Evolutionary conservation across 2,329 filamentous ascomycete species (phyloP), one percentile per base, ranked within the genome.

Genomic region (Stagonosporopsis cucurbitacearum): DNA sequence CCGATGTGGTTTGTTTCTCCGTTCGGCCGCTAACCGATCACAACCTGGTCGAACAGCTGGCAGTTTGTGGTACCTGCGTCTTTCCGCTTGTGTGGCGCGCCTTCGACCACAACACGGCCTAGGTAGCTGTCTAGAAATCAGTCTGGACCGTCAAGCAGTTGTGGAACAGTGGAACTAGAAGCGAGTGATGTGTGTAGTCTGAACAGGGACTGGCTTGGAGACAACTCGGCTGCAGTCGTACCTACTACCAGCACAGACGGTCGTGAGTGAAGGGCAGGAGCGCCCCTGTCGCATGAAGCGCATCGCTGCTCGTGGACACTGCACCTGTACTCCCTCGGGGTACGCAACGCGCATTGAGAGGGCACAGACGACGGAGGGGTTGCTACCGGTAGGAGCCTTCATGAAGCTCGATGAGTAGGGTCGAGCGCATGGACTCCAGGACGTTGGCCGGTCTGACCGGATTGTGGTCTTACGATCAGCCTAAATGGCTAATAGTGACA

Each of bases 1-100:
- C 54, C 58, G 57, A 54, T 62, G 64, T 50, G 55, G 47, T 57
- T 48, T 49, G 44, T 60, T 37, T 54, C 37, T 60, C 57, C 59
- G 56, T 65, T 57, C 54, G 58, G 51, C 62, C 52, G 62, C 63
- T 62, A 53, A 59, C 53, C 57, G 64, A 69, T 68, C 63, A 46
- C 19, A 41, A 53, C 54, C 43, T 58, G 39, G 47, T 62, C 61
- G 60, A 63, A 56, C 47, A 53, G 57, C 57, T 59, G 58, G 56
- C 53, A 55, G 50, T 49, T 50, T 47, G 65, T 70, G 62, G 64
- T 57, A 70, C 68, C 58, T 57, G 65, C 65, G 50, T 63, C 63
- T 60, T 61, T 57, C 65, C 66, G 59, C 39, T 60, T 50, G 61
- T 61, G 57, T 62, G 60, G 54, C 57, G 49, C 51, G 39, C 32